These are phyloP conservation scores for Cyclotella choctawhatcheeana DNA, from an alignment of 108 stramenopile genomes.

Conservation along the genomic window DNA sequence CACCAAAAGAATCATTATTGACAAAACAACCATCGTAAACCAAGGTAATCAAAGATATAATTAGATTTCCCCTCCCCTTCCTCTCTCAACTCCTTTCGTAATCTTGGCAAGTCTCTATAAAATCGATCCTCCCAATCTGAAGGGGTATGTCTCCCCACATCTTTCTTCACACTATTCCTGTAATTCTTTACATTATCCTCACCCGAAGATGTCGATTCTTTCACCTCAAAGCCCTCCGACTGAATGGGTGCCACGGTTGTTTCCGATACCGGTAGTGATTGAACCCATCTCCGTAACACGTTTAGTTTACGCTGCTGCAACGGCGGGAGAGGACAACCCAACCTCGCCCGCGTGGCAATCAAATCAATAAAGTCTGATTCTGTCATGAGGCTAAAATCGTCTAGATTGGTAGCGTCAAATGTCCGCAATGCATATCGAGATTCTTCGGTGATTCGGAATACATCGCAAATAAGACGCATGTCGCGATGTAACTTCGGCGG, in stretches of 20 bases:
- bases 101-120: slow-evolving; percentile 20
- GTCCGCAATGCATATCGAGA: slow-evolving; percentile 24
- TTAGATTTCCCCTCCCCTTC: slow-evolving; percentile 2
- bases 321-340: slow-evolving; percentile 23
- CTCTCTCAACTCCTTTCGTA: slow-evolving; percentile 18
- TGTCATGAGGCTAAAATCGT: slow-evolving; percentile 38
- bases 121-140: slow-evolving; percentile 24
- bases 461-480: slow-evolving; percentile 27
- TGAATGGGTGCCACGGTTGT: not conserved
- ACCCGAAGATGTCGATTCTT: slow-evolving; percentile 4
- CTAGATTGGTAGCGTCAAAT: slow-evolving; percentile 26
- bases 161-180: slow-evolving; percentile 10
- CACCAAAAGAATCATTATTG: not conserved
- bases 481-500: slow-evolving; percentile 24
- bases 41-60: not conserved
- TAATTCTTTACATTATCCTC: not conserved
- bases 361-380: slow-evolving; percentile 23
- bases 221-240: slow-evolving; percentile 26
- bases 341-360: slow-evolving; percentile 16
- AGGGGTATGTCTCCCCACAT: slow-evolving; percentile 7
- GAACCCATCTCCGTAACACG: slow-evolving; percentile 25
- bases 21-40: slow-evolving; percentile 24
- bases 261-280: slow-evolving; percentile 1
- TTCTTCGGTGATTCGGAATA: slow-evolving; percentile 24
- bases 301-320: slow-evolving; percentile 28